phyloP scores from a whole-genome alignment of 768 basidiomycete genomes.

The Sporobolomyces phaffii region DNA sequence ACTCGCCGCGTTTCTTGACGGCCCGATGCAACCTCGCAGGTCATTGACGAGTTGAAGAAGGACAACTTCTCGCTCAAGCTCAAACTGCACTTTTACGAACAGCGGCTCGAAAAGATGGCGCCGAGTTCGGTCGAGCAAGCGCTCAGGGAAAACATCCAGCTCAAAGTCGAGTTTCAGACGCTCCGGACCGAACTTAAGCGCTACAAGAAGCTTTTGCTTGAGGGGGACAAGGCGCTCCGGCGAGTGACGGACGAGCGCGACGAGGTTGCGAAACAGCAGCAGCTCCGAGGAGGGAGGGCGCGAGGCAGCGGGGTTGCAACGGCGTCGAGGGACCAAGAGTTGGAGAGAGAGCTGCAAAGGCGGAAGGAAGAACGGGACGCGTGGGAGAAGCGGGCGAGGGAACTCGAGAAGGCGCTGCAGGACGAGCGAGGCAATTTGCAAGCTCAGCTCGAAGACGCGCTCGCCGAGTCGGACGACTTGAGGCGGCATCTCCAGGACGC shows the following conservation, averaged over 20 bases:
- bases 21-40: conserved; percentile 60
- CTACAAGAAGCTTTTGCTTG: conserved; percentile 41
- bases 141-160: conserved; percentile 69
- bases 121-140: conserved; percentile 75
- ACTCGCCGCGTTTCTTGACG: too few relatives aligned
- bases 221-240: conserved; percentile 36
- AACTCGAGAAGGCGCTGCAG: conserved; percentile 38
- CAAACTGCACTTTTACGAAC: conserved; percentile 90
- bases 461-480: conserved; percentile 42
- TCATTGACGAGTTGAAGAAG: conserved; percentile 90
- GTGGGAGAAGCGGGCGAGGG: conserved; percentile 39
- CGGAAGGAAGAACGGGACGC: conserved; percentile 40
- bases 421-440: conserved; percentile 48
- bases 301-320: conserved; percentile 1
- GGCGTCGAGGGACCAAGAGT: background rate
- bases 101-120: conserved; percentile 71
- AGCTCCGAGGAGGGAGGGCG: background rate
- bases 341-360: conserved; percentile 16
- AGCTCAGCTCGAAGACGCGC: conserved; percentile 58
- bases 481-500: conserved; percentile 21
- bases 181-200: conserved; percentile 40
- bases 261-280: background rate
- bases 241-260: conserved; percentile 30
- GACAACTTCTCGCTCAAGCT: conserved; percentile 96
- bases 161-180: conserved; percentile 47